A percentile compares a stretch with the other conserved stretches of the same genome.
Conservation (phyloP, 208 protist species). For the Tritrichomonas musculus region DNA sequence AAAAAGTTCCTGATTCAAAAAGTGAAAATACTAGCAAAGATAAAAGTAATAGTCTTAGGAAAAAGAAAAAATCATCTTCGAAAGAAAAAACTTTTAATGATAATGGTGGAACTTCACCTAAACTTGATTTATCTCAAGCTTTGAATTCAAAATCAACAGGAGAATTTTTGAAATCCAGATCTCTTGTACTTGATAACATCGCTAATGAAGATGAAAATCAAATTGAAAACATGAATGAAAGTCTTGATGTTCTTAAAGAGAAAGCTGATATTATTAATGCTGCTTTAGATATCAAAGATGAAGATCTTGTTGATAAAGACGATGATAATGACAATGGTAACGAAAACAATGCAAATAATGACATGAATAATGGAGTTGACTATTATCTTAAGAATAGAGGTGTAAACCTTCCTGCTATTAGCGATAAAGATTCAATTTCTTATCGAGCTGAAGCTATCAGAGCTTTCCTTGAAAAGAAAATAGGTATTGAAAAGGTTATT, state of each 20-base stretch:
- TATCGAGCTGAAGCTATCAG: slow-evolving; percentile 24
- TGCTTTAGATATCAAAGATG: not conserved
- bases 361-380: no score
- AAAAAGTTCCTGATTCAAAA: no score
- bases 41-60: no score
- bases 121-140: not conserved
- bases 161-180: not conserved
- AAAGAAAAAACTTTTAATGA: no score
- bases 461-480: slow-evolving; percentile 8
- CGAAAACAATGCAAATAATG: not conserved
- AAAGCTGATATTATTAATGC: no score
- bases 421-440: not conserved
- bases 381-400: not conserved
- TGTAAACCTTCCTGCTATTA: not conserved
- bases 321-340: not conserved
- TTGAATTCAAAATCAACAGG: not conserved
- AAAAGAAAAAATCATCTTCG: no score
- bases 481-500: not conserved
- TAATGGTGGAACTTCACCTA: not conserved
- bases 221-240: no score
- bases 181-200: not conserved
- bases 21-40: no score
- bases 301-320: not conserved
- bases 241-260: no score
- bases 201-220: no score